Evolutionary conservation across 495 filamentous ascomycete species (phyloP).

Genomic region (Aspergillus taichungensis): DNA sequence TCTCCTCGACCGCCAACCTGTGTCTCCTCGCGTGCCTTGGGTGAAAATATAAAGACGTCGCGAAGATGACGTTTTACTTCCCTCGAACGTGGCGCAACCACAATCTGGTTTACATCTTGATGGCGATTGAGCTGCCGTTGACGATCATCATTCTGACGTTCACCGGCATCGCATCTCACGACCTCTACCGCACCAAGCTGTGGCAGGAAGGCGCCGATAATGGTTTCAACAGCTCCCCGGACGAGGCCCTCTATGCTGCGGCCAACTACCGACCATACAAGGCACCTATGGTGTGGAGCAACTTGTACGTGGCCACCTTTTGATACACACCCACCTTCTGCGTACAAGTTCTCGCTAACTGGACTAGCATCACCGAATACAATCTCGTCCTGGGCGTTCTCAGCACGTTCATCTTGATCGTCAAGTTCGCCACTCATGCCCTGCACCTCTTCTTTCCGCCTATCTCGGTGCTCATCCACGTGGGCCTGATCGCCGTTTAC

Average conservation of each 20-base stretch:
- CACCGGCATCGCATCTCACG: constrained; percentile 71
- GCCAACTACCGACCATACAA: constrained; percentile 63
- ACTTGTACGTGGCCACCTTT: constrained; percentile 50
- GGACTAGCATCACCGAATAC: constrained; percentile 60
- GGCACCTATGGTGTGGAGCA: constrained; percentile 73
- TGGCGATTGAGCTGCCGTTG: constrained; percentile 60
- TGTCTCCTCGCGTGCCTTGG: background rate
- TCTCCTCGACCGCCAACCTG: background rate
- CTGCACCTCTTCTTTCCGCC: constrained; percentile 67
- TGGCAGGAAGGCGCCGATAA: constrained; percentile 76
- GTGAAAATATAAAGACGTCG: background rate
- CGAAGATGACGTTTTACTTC: constrained; percentile 14
- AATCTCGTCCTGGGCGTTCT: constrained; percentile 78
- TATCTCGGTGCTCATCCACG: constrained; percentile 50
- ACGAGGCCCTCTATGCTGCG: constrained; percentile 60
- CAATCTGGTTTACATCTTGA: constrained; percentile 52
- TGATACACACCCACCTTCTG: background rate
- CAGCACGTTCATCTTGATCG: constrained; percentile 44
- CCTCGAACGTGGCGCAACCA: constrained; percentile 57
- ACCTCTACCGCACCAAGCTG: constrained; percentile 67
- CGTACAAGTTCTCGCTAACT: background rate
- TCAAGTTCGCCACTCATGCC: constrained; percentile 54
- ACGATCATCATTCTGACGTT: constrained; percentile 65
- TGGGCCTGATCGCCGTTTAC: constrained; percentile 53
- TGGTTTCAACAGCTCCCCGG: constrained; percentile 76